These are phyloP conservation scores for Gossypium arboreum DNA, from an alignment of 345 rosid species.

Conservation along the genomic window DNA sequence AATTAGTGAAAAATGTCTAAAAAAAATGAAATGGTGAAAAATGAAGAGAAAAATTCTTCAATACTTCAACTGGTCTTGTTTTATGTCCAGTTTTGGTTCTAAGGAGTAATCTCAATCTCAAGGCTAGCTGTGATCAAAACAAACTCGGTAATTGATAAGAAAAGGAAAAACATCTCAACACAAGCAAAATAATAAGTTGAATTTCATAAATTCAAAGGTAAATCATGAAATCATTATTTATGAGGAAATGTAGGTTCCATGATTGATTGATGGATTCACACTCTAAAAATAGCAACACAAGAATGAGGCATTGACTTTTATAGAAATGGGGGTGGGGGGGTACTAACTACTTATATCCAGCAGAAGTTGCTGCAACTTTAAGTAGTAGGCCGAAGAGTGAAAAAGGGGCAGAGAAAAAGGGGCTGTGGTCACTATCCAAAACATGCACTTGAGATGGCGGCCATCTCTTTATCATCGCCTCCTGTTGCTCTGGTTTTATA, in stretches of 20 bases:
- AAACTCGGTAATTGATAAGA: too few species aligned
- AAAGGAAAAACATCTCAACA: neutral
- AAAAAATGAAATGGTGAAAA: too few species aligned
- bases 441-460: conserved; percentile 51
- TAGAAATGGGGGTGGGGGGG: neutral
- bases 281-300: neutral
- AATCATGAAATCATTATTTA: neutral
- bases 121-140: too few species aligned
- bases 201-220: neutral
- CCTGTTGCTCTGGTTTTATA: conserved; percentile 72
- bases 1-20: too few species aligned
- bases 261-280: neutral
- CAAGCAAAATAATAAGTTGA: neutral
- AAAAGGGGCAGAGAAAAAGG: conserved; percentile 73
- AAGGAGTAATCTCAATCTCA: too few species aligned
- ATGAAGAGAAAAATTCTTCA: too few species aligned
- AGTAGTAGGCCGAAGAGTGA: conserved; percentile 62
- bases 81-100: too few species aligned
- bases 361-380: conserved; percentile 51
- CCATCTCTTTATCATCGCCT: conserved; percentile 69
- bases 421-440: conserved; percentile 79
- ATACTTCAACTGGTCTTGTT: too few species aligned
- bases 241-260: neutral
- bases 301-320: neutral
- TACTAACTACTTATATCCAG: conserved; percentile 15